These are phyloP conservation scores for Dictyophora rubrovolvata DNA, from an alignment of 768 basidiomycete species.

Conservation along the genomic window DNA sequence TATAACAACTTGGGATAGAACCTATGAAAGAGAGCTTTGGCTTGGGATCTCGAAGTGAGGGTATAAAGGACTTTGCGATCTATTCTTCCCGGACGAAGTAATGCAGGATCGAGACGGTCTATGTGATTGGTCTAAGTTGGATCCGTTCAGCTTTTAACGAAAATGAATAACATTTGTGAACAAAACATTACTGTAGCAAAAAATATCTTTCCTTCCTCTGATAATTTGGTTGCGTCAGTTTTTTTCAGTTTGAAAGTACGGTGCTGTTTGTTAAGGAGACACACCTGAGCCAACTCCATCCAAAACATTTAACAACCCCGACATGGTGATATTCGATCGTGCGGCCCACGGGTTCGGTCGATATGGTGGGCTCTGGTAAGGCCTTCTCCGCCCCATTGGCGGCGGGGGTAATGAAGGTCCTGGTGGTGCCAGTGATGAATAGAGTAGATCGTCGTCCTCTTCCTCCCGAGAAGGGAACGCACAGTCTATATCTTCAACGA, in stretches of 20 bases:
- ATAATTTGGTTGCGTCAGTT: neutral
- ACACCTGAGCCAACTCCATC: constrained; percentile 39
- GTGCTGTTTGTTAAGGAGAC: constrained; percentile 18
- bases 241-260: too few relatives aligned
- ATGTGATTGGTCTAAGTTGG: constrained; percentile 45
- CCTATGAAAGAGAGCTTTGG: constrained; percentile 35
- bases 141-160: neutral
- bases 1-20: constrained; percentile 31
- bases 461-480: constrained; percentile 43
- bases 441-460: constrained; percentile 17
- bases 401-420: constrained; percentile 10
- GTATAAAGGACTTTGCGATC: constrained; percentile 45
- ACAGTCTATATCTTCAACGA: constrained; percentile 55
- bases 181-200: constrained; percentile 38
- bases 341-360: constrained; percentile 10
- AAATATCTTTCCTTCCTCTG: constrained; percentile 49
- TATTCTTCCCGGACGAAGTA: constrained; percentile 48
- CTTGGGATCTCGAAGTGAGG: constrained; percentile 36
- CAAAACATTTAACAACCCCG: constrained; percentile 46
- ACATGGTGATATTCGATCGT: constrained; percentile 36
- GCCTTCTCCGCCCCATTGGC: neutral
- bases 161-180: neutral
- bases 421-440: constrained; percentile 2
- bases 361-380: constrained; percentile 6
- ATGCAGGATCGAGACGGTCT: constrained; percentile 44